Conservation (phyloP, 352 stramenopile genomes). For the Phytophthora sp. region DNA sequence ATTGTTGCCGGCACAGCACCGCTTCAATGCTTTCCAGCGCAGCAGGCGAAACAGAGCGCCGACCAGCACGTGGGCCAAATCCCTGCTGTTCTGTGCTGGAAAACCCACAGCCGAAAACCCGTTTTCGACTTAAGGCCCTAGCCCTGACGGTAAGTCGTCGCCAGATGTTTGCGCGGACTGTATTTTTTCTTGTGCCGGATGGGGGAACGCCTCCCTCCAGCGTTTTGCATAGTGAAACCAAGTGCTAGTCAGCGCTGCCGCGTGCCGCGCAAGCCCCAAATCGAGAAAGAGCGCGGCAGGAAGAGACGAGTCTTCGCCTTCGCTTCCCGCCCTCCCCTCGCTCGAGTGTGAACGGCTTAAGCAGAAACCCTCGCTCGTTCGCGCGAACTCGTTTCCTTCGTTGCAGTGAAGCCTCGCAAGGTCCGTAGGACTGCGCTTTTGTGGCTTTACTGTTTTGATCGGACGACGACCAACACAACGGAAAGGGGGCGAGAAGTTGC, state of each 20-base stretch:
- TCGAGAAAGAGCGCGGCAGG: conserved; percentile 27
- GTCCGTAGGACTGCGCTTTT: conserved; percentile 18
- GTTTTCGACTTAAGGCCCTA: conserved; percentile 12
- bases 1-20: background rate
- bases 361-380: conserved; percentile 10
- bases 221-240: conserved; percentile 34
- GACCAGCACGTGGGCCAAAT: conserved; percentile 5
- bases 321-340: conserved; percentile 15
- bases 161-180: conserved; percentile 33
- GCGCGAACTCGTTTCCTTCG: background rate
- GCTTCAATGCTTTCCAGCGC: conserved; percentile 7
- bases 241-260: conserved; percentile 14
- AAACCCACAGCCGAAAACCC: conserved; percentile 10
- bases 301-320: conserved; percentile 28
- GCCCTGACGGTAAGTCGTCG: conserved; percentile 14
- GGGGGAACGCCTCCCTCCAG: conserved; percentile 1
- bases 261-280: conserved; percentile 25
- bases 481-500: conserved; percentile 1
- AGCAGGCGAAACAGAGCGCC: background rate
- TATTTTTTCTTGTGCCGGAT: conserved; percentile 38
- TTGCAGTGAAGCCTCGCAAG: conserved; percentile 16
- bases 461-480: conserved; percentile 28
- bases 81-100: conserved; percentile 3
- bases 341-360: background rate
- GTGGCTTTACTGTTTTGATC: conserved; percentile 29